Percentiles rank a stretch among this genome's conserved stretches.
Evolutionary conservation across 345 rosid genomes (phyloP).

Genomic region (Draba incana): DNA sequence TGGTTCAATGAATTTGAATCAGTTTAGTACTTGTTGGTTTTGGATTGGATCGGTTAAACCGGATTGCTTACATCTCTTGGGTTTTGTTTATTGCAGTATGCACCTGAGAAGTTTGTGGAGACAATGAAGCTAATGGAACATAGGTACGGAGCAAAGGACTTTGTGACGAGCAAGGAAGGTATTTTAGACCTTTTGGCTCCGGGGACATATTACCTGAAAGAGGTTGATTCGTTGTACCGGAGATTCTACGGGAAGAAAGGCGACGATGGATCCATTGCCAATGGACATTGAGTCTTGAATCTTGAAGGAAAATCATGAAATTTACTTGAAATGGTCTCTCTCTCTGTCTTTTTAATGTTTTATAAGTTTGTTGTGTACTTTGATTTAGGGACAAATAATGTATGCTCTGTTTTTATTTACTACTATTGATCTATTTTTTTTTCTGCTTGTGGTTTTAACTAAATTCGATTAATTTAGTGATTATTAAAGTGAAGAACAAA

Average conservation of each 20-base stretch:
- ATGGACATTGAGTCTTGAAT: constrained; percentile 63
- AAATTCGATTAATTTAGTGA: not conserved
- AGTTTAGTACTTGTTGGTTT: too few species aligned
- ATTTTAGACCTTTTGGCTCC: constrained; percentile 70
- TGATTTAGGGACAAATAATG: constrained; percentile 30
- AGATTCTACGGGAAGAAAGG: constrained; percentile 84
- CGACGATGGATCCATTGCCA: constrained; percentile 58
- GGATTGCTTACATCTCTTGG: not conserved
- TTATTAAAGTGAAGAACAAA: constrained; percentile 1
- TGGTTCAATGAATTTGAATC: not conserved
- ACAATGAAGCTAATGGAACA: constrained; percentile 94
- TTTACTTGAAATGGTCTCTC: constrained; percentile 7
- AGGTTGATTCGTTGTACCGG: constrained; percentile 90
- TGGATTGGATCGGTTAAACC: too few species aligned
- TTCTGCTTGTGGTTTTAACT: not conserved
- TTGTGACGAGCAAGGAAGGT: constrained; percentile 86
- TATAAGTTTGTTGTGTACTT: constrained; percentile 34
- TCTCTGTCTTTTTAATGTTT: constrained; percentile 16
- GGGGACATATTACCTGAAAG: constrained; percentile 89
- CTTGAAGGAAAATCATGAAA: not conserved
- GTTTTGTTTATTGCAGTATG: constrained; percentile 49
- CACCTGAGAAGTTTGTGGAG: constrained; percentile 85
- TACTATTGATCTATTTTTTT: not conserved
- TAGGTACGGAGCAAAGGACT: constrained; percentile 95
- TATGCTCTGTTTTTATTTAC: constrained; percentile 29